Evolutionary conservation across 495 filamentous ascomycete species (phyloP).

Genomic region (Jackrogersella multiformis): DNA sequence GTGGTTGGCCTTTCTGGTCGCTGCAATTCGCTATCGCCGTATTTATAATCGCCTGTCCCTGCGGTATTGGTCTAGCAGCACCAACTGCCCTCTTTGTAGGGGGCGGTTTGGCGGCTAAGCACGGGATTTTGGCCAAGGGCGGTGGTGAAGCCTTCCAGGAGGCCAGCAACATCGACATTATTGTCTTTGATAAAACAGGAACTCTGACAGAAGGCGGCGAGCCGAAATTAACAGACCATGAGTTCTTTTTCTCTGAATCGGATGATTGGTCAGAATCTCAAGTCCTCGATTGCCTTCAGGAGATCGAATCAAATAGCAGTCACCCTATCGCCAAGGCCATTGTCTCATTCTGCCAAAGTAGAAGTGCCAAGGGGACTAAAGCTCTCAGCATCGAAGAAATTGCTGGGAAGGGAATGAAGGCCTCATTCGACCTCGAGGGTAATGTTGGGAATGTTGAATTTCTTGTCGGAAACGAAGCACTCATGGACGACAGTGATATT

Average conservation of each 20-base stretch:
- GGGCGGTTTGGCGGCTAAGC: conserved; percentile 4
- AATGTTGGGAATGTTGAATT: neutral
- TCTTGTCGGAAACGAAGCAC: conserved; percentile 2
- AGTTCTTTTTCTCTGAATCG: neutral
- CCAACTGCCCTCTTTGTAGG: conserved; percentile 9
- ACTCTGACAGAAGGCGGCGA: conserved; percentile 9
- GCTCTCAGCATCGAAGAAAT: neutral
- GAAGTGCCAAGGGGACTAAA: neutral
- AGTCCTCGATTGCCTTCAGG: neutral
- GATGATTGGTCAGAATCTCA: neutral
- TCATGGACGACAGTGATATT: neutral
- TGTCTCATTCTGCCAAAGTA: neutral
- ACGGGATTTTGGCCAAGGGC: conserved; percentile 5
- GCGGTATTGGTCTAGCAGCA: conserved; percentile 11
- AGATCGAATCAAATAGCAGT: conserved; percentile 9
- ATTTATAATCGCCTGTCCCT: conserved; percentile 2
- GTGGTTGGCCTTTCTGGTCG: conserved; percentile 13
- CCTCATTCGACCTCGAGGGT: conserved; percentile 1
- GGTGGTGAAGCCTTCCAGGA: conserved; percentile 12
- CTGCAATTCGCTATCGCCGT: conserved; percentile 13
- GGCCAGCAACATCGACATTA: conserved; percentile 9
- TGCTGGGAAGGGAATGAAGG: conserved; percentile 6
- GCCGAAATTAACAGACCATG: conserved; percentile 4
- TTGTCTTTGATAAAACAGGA: conserved; percentile 10
- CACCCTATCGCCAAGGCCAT: conserved; percentile 4